Base-by-base conservation (phyloP, 345 rosid species). In the Adansonia digitata region DNA sequence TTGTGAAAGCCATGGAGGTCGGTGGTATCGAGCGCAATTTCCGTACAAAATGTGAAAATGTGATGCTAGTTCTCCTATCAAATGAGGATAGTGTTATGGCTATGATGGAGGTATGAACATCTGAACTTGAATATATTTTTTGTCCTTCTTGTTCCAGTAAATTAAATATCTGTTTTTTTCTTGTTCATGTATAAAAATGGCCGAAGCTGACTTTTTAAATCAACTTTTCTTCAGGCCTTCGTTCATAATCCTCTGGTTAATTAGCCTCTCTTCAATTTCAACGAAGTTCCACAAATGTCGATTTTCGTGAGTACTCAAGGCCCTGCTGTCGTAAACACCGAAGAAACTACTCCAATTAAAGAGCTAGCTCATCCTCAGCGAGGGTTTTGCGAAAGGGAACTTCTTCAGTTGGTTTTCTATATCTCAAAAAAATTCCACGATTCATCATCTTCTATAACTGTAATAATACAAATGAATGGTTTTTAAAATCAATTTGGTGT, bases 1-100 rank as follows among this genome's bases (percentile, higher is more conserved):
- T 95, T 78, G 97, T 93, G 73, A 95, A 92, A 84, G 99, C 99
- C 67, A 94, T 94, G 99, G 99, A 94, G 84, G 97, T 95, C 59
- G 90, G 99, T 80, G 98, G 99, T 70, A 88, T 95, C 20, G 99
- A 95, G 82, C 98, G 99, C 64, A 95, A 92, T 74, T 95, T 95
- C 79, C 97, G 93, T 14, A 87, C 89, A 48, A 95, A 98, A 1
- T 93, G 99, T 34, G 99, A 95, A 88, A 91, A 93, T 75, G 99
- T 93, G 71, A 91, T 90, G 97, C 96, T 90, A 86, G 99, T 91
- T 77, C 94, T 95, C 52, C 90, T 98, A 62, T 81, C 97, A 57
- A 89, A 95, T 76, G 90, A 80, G 82, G 97, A 95, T 63, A 90
- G 99, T 77, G 98, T 93, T 65, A 93, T 90, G 99, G 98, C 98